Conservation (phyloP, 352 stramenopile genomes). For the Phytophthora idaei region DNA sequence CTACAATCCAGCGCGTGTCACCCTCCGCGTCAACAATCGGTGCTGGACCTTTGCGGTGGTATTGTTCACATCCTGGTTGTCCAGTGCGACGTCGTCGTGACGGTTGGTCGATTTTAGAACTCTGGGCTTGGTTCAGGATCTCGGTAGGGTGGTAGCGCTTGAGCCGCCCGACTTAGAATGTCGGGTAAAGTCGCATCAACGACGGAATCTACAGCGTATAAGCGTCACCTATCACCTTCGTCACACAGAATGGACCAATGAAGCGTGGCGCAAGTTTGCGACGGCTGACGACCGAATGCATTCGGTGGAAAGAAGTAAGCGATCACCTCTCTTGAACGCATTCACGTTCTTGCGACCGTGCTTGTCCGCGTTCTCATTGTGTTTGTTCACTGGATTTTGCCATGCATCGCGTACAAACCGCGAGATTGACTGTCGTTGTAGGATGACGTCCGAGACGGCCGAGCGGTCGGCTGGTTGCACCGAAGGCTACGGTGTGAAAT, state of each 20-base stretch:
- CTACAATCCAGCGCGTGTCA: background rate
- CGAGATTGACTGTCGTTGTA: background rate
- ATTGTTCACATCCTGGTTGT: background rate
- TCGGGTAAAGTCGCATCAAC: background rate
- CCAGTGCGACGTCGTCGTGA: background rate
- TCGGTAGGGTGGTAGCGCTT: background rate
- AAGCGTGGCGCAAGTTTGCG: background rate
- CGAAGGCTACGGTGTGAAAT: background rate
- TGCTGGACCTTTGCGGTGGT: slow-evolving; percentile 25
- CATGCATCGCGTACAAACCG: background rate
- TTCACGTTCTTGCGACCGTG: background rate
- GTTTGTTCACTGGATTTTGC: background rate
- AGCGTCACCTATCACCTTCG: background rate
- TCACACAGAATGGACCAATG: background rate
- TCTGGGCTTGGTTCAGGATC: background rate
- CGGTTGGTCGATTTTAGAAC: background rate
- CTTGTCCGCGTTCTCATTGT: background rate
- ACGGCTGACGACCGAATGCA: background rate
- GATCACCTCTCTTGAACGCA: background rate
- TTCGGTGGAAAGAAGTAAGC: background rate
- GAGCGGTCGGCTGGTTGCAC: background rate
- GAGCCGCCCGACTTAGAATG: background rate
- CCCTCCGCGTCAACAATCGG: background rate
- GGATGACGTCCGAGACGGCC: background rate
- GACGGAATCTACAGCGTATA: background rate